Conservation (phyloP, 306 rosid species). For the Quercus berberidifolia region DNA sequence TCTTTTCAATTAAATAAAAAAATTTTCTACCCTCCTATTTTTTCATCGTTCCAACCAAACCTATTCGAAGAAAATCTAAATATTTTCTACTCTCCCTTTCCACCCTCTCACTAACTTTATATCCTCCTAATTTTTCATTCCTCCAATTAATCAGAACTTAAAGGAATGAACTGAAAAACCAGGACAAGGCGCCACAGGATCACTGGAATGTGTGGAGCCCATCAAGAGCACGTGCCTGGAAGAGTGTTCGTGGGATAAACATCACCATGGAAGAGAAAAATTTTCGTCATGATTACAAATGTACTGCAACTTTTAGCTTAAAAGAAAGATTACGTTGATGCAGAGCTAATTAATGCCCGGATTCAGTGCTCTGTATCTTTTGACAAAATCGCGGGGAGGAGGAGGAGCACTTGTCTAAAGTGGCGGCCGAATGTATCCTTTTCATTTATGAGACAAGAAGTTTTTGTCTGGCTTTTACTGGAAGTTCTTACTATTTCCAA, state of each 20-base stretch:
- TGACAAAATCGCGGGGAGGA: background rate
- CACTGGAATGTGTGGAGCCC: background rate
- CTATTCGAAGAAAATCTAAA: too few species aligned
- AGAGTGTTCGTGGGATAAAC: background rate
- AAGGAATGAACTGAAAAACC: too few species aligned
- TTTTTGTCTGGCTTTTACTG: background rate
- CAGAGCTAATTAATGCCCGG: background rate
- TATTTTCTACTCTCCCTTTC: too few species aligned
- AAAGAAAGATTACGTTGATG: background rate
- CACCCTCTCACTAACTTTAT: too few species aligned
- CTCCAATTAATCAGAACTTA: too few species aligned
- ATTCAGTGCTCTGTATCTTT: background rate
- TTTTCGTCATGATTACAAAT: background rate
- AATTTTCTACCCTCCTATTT: too few species aligned
- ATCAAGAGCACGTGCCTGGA: background rate
- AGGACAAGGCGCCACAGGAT: background rate
- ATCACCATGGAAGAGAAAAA: background rate
- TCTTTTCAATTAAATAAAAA: too few species aligned
- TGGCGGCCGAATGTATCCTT: background rate
- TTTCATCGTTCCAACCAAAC: too few species aligned
- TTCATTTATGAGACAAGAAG: slow-evolving; percentile 1
- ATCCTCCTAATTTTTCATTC: too few species aligned
- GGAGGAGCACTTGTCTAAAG: background rate
- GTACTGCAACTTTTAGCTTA: background rate
- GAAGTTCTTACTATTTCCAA: background rate